Evolutionary conservation across 495 filamentous ascomycete species (phyloP).

Genomic region (Trichoderma reesei): DNA sequence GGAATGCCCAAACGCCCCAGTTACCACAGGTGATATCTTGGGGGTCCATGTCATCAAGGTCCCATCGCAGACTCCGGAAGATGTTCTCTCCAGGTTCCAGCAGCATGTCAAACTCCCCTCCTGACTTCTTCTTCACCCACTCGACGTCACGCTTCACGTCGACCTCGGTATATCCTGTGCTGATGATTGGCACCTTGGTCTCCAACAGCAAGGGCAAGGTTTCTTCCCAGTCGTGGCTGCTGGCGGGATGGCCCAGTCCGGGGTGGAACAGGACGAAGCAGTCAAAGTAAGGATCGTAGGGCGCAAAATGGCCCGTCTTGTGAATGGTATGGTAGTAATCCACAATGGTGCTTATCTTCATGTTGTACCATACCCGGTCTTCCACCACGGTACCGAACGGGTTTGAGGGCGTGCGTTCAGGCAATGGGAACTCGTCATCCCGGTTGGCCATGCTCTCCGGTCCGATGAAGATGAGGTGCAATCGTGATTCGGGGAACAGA

Average conservation of each 20-base stretch:
- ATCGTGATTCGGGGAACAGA: conserved; percentile 71
- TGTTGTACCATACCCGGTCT: conserved; percentile 66
- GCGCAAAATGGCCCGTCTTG: conserved; percentile 75
- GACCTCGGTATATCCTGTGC: conserved; percentile 89
- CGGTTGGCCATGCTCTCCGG: conserved; percentile 91
- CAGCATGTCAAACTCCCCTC: conserved; percentile 83
- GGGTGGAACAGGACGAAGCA: conserved; percentile 94
- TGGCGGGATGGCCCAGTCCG: conserved; percentile 86
- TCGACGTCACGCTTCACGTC: conserved; percentile 87
- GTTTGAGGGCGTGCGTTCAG: conserved; percentile 69
- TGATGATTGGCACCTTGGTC: conserved; percentile 89
- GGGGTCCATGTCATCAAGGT: conserved; percentile 91
- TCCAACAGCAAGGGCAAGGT: conserved; percentile 82
- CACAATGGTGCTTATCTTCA: conserved; percentile 95
- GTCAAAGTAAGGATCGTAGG: conserved; percentile 97
- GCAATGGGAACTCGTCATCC: conserved; percentile 81
- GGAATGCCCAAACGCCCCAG: conserved; percentile 93
- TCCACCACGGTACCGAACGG: conserved; percentile 91
- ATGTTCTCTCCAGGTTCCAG: conserved; percentile 87
- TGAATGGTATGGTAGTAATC: conserved; percentile 98
- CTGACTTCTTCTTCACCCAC: conserved; percentile 75
- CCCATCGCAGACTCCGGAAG: conserved; percentile 93
- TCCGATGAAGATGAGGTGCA: conserved; percentile 89
- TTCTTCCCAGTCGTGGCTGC: conserved; percentile 83
- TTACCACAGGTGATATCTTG: conserved; percentile 92